These are phyloP conservation scores for Amphichorda felina DNA, from an alignment of 2,329 filamentous ascomycete species.

Conservation along the genomic window DNA sequence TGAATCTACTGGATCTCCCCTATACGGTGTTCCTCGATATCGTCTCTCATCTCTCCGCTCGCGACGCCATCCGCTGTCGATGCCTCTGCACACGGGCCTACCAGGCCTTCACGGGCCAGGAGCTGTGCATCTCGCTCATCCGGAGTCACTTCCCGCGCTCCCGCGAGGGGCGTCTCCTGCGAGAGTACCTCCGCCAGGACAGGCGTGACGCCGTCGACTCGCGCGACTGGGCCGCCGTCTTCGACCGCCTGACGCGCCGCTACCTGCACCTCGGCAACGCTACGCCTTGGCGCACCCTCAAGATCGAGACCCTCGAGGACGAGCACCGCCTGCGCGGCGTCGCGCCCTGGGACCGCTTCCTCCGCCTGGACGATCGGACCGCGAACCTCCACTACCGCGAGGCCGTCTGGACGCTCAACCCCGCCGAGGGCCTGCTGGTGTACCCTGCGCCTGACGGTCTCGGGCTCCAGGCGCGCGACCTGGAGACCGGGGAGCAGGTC, in stretches of 20 bases:
- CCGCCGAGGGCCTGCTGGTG: slow-evolving; percentile 41
- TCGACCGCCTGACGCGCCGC: slow-evolving; percentile 36
- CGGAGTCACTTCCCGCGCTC: slow-evolving; percentile 38
- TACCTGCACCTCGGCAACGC: slow-evolving; percentile 41
- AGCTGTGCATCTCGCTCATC: slow-evolving; percentile 33
- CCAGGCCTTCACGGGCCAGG: slow-evolving; percentile 33
- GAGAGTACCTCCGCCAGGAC: slow-evolving; percentile 5
- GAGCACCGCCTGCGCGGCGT: slow-evolving; percentile 19
- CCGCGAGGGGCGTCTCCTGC: slow-evolving; percentile 34
- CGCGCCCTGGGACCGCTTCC: slow-evolving; percentile 30
- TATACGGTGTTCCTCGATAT: slow-evolving; percentile 46
- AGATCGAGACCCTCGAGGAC: slow-evolving; percentile 8
- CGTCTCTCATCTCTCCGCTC: slow-evolving; percentile 31
- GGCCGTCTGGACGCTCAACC: slow-evolving; percentile 40
- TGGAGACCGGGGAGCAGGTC: slow-evolving; percentile 28
- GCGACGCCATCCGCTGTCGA: slow-evolving; percentile 37
- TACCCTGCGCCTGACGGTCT: slow-evolving; percentile 25
- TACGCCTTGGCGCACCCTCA: slow-evolving; percentile 22
- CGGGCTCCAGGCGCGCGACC: slow-evolving; percentile 34
- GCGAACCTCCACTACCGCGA: slow-evolving; percentile 33
- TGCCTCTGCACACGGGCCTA: slow-evolving; percentile 37
- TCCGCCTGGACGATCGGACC: slow-evolving; percentile 25
- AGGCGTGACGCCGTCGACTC: slow-evolving; percentile 6
- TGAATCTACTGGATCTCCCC: slow-evolving; percentile 35
- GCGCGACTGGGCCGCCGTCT: slow-evolving; percentile 27